These are phyloP conservation scores for Beauveria bassiana DNA, from an alignment of 2,329 filamentous ascomycete genomes.

Conservation along the genomic window DNA sequence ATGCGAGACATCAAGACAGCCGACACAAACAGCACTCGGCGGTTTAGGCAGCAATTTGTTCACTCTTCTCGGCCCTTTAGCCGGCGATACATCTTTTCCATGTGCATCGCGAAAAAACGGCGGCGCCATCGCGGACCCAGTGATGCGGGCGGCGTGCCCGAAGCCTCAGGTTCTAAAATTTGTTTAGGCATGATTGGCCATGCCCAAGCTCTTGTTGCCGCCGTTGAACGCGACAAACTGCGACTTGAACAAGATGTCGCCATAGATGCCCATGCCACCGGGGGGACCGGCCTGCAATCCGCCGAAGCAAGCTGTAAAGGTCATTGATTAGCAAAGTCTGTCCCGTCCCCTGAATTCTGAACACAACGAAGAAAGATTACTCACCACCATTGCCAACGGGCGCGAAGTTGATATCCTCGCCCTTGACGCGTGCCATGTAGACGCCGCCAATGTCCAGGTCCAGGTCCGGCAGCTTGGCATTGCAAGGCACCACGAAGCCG, in stretches of 20 bases:
- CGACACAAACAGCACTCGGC: background rate
- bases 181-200: conserved; percentile 29
- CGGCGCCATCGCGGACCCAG: background rate
- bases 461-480: conserved; percentile 38
- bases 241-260: conserved; percentile 55
- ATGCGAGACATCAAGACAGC: background rate
- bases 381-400: conserved; percentile 42
- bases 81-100: background rate
- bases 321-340: background rate
- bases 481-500: conserved; percentile 40
- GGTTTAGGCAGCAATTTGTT: background rate
- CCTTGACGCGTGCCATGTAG: conserved; percentile 50
- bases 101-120: background rate
- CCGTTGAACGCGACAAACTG: conserved; percentile 52
- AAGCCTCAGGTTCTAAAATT: no score
- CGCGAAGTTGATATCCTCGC: conserved; percentile 46
- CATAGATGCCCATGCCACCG: conserved; percentile 50
- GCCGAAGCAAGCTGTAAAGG: conserved; percentile 51
- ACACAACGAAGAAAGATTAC: conserved; percentile 18
- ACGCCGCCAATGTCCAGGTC: conserved; percentile 47
- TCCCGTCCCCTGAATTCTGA: background rate
- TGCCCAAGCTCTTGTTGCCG: conserved; percentile 45
- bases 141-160: background rate
- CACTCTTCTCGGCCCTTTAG: background rate
- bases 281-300: conserved; percentile 54